These are phyloP conservation scores for Tulasnella calospora DNA, from an alignment of 768 basidiomycete species.

Conservation along the genomic window DNA sequence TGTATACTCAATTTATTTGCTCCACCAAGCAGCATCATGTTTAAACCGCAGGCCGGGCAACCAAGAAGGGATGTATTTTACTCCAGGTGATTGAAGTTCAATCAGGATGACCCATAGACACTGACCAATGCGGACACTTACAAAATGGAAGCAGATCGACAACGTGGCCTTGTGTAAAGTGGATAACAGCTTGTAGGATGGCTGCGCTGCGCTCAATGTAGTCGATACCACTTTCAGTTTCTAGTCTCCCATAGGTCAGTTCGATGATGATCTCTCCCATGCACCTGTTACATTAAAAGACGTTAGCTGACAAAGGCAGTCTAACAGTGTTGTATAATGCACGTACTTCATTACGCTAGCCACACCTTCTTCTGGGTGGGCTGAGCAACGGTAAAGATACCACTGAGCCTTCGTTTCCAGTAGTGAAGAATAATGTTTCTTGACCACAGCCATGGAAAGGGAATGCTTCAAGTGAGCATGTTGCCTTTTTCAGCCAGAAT, in stretches of 20 bases:
- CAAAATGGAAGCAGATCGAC: slow-evolving; percentile 1
- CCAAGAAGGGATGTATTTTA: background rate
- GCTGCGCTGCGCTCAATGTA: background rate
- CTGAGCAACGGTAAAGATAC: background rate
- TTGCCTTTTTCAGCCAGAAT: background rate
- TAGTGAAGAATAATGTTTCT: background rate
- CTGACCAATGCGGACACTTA: background rate
- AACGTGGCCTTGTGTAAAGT: background rate
- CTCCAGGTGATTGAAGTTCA: background rate
- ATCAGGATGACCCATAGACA: background rate
- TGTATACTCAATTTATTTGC: too few relatives aligned
- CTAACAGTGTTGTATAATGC: too few relatives aligned
- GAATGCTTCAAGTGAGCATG: background rate
- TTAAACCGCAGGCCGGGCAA: slow-evolving; percentile 4
- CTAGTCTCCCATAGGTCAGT: background rate
- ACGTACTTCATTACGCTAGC: background rate
- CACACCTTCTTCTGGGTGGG: background rate
- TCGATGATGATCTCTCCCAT: background rate
- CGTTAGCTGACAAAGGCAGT: too few relatives aligned
- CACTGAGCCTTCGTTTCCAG: background rate
- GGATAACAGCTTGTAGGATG: background rate
- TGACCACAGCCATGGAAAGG: background rate
- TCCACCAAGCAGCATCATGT: background rate
- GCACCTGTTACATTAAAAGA: background rate
- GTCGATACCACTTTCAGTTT: background rate